These are phyloP conservation scores for Diaporthe sp. DNA, from an alignment of 2,329 filamentous ascomycete genomes.

Conservation along the genomic window DNA sequence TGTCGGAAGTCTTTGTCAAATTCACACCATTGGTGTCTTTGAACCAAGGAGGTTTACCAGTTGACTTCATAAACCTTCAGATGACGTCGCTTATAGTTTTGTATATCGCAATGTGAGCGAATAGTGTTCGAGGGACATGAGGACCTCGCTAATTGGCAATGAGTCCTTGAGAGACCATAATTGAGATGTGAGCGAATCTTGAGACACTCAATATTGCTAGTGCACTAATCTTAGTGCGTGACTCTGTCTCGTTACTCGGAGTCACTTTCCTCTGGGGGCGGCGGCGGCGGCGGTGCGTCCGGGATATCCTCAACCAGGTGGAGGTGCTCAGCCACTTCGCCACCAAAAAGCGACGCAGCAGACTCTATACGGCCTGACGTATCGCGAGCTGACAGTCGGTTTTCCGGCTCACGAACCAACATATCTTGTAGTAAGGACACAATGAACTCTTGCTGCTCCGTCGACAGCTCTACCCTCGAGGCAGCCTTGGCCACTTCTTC, in stretches of 20 bases:
- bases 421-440: constrained; percentile 23
- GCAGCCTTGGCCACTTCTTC: constrained; percentile 7
- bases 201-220: too few relatives aligned
- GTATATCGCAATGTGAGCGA: too few relatives aligned
- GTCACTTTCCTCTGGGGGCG: background rate
- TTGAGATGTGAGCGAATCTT: background rate
- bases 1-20: too few relatives aligned
- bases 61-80: background rate
- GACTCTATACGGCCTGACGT: background rate
- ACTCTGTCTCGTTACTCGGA: background rate
- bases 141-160: background rate
- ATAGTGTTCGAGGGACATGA: background rate
- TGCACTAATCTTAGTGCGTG: too few relatives aligned
- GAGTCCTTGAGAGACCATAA: background rate
- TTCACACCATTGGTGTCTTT: background rate
- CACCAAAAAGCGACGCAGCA: constrained; percentile 5
- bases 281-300: background rate
- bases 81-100: too few relatives aligned
- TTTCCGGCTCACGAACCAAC: constrained; percentile 2
- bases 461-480: background rate
- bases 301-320: background rate
- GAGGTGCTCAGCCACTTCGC: constrained; percentile 5
- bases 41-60: background rate
- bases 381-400: constrained; percentile 1
- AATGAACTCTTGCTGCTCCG: constrained; percentile 17